phyloP scores from a whole-genome alignment of 176 grass and related monocot species.

The Guadua angustifolia region DNA sequence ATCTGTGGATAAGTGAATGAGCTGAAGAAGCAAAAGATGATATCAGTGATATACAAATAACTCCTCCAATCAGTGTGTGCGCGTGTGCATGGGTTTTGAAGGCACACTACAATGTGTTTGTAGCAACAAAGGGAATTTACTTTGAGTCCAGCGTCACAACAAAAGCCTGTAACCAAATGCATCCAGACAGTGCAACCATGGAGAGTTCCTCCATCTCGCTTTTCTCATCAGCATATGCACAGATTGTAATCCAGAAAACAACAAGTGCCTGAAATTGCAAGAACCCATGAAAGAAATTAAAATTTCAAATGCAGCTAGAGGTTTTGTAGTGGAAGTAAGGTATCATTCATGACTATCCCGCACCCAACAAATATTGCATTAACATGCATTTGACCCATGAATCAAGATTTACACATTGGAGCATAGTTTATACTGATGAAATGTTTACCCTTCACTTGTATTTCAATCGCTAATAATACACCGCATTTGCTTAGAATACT shows the following conservation, averaged over 20 bases:
- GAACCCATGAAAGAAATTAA: conserved; percentile 14
- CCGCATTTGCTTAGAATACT: not conserved
- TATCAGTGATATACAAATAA: not conserved
- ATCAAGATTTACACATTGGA: conserved; percentile 11
- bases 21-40: conserved; percentile 52
- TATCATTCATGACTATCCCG: not conserved
- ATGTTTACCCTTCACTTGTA: not conserved
- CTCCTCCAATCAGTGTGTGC: not conserved
- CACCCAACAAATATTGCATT: not conserved
- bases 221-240: conserved; percentile 76
- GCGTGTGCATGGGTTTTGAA: too few relatives aligned
- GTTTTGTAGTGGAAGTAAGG: not conserved
- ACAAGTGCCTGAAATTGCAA: conserved; percentile 66
- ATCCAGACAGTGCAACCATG: conserved; percentile 89
- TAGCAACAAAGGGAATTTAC: conserved; percentile 47
- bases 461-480: not conserved
- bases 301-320: not conserved
- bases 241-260: conserved; percentile 68
- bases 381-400: not conserved
- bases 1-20: conserved; percentile 73
- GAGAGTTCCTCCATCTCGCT: conserved; percentile 85
- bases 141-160: conserved; percentile 83
- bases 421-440: not conserved
- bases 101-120: not conserved
- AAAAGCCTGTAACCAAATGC: conserved; percentile 96